These are phyloP conservation scores for Myriosclerotinia duriaeana DNA, from an alignment of 2,329 filamentous ascomycete species.

Conservation along the genomic window DNA sequence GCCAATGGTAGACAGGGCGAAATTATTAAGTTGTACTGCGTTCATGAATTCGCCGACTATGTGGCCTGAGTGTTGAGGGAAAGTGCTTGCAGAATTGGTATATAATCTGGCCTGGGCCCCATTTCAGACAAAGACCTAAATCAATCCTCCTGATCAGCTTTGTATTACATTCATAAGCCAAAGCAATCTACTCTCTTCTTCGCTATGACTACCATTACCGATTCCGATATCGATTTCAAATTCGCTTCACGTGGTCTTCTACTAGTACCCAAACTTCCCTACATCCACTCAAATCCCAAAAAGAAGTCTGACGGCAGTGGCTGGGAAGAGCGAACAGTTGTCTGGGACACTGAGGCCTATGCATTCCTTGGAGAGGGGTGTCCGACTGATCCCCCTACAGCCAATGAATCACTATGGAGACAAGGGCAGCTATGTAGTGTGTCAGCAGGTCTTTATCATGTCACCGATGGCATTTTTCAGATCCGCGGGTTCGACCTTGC, in stretches of 20 bases:
- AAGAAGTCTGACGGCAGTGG: neutral
- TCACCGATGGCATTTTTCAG: constrained; percentile 45
- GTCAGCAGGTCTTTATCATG: constrained; percentile 43
- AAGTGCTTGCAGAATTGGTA: neutral
- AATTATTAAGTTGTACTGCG: neutral
- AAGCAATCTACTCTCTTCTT: neutral
- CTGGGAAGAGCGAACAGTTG: neutral
- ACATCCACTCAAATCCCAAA: neutral
- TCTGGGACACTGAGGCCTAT: constrained; percentile 42
- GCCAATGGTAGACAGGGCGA: too few species aligned
- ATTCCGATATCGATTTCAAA: neutral
- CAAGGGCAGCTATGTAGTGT: constrained; percentile 40
- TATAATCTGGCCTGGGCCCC: neutral
- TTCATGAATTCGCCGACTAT: neutral
- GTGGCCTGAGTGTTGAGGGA: neutral
- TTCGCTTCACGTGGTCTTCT: neutral
- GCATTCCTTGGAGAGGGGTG: constrained; percentile 38
- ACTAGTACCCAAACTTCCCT: neutral
- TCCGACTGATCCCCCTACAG: constrained; percentile 38
- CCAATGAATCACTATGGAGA: constrained; percentile 42
- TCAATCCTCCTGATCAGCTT: neutral
- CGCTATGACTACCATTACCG: neutral
- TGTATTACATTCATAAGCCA: neutral
- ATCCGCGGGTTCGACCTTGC: constrained; percentile 45
- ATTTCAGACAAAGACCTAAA: neutral